phyloP scores from a whole-genome alignment of 148 eudicot species.

The Agrostemma githago region DNA sequence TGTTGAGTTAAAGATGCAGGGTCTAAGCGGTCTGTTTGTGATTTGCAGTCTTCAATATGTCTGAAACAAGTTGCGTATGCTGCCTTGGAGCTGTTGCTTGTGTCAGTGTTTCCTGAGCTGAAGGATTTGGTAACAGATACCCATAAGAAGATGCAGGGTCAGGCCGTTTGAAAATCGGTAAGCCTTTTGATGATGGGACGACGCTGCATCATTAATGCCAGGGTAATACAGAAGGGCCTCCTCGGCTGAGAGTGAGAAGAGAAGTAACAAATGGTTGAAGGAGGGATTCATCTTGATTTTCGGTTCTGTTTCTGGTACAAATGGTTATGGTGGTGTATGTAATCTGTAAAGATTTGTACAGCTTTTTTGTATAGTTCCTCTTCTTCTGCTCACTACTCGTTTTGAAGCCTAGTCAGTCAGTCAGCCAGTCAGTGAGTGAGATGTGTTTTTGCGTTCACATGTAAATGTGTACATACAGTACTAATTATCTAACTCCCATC shows the following conservation, averaged over 20 bases:
- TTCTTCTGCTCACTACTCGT: constrained; percentile 14
- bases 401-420: not conserved
- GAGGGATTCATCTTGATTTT: not conserved
- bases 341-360: constrained; percentile 23
- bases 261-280: not conserved
- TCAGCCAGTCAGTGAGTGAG: too few species aligned
- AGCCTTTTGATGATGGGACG: constrained; percentile 7
- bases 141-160: constrained; percentile 42
- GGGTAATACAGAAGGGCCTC: too few species aligned
- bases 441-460: constrained; percentile 5
- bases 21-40: not conserved
- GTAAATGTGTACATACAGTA: constrained; percentile 20
- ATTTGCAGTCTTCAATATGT: constrained; percentile 72
- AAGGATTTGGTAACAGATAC: constrained; percentile 58
- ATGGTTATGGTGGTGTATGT: not conserved
- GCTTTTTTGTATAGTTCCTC: constrained; percentile 32
- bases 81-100: constrained; percentile 66
- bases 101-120: constrained; percentile 83
- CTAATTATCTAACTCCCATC: too few species aligned
- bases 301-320: constrained; percentile 2
- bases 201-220: not conserved
- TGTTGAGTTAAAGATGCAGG: not conserved
- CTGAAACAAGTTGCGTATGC: constrained; percentile 86
- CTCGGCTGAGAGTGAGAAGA: not conserved
- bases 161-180: constrained; percentile 20